These are phyloP conservation scores for Wickerhamiella domercqiae DNA, from an alignment of 805 yeast genomes.

Conservation along the genomic window DNA sequence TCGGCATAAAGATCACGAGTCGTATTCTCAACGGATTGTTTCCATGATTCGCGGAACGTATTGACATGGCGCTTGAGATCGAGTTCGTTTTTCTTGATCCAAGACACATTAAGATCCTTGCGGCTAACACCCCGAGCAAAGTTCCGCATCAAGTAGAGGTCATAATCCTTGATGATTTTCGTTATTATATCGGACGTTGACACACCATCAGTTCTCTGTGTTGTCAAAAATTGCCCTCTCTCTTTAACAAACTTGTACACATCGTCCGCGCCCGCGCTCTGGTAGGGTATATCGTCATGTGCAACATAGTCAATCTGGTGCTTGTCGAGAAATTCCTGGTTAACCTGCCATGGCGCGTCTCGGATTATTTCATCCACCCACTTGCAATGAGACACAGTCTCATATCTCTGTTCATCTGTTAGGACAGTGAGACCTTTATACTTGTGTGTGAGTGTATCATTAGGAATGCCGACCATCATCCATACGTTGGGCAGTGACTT, in stretches of 20 bases:
- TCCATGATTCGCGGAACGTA: slow-evolving; percentile 78
- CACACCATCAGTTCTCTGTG: slow-evolving; percentile 93
- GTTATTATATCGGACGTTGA: slow-evolving; percentile 94
- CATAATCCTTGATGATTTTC: slow-evolving; percentile 87
- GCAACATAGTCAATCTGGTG: slow-evolving; percentile 93
- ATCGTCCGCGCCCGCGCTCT: slow-evolving; percentile 75
- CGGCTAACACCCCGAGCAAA: slow-evolving; percentile 96
- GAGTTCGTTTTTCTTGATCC: slow-evolving; percentile 94
- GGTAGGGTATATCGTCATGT: slow-evolving; percentile 94
- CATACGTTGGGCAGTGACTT: slow-evolving; percentile 74
- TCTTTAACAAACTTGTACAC: slow-evolving; percentile 86
- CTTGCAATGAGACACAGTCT: slow-evolving; percentile 78
- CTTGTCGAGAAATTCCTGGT: slow-evolving; percentile 58
- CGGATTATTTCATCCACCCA: slow-evolving; percentile 98
- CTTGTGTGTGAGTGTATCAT: slow-evolving; percentile 79
- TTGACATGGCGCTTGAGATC: slow-evolving; percentile 81
- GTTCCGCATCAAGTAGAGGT: slow-evolving; percentile 89
- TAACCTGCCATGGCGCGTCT: slow-evolving; percentile 90
- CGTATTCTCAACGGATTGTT: slow-evolving; percentile 49
- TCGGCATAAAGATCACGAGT: slow-evolving; percentile 76
- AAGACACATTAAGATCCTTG: slow-evolving; percentile 87
- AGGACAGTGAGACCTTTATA: slow-evolving; percentile 88
- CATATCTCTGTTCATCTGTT: slow-evolving; percentile 74
- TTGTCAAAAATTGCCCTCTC: slow-evolving; percentile 77
- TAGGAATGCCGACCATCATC: slow-evolving; percentile 82